Base-by-base conservation (phyloP, 441 rosid species). In the Breynia disticha region DNA sequence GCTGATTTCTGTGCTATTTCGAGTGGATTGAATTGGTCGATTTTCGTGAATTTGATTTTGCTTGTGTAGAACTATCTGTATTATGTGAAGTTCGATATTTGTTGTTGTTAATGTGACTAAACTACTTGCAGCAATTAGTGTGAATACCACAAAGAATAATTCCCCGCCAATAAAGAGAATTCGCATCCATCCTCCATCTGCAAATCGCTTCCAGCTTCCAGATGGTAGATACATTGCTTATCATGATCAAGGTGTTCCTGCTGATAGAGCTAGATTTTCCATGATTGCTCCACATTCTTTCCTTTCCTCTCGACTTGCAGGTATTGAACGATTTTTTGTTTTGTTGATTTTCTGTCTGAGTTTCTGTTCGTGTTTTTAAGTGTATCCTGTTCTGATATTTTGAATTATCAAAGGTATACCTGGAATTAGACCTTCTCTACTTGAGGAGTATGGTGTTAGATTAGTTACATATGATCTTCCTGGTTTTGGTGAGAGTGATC, bases 181-280 rank as follows among this genome's bases (percentile, higher is more conserved):
- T 71, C 74, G 68, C 13, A 28, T 78, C 55, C 95, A 93, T 76
- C 95, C 87, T 66, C 76, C 86, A 8, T 53, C 67, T 58, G 98
- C 95, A 21, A 67, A 56, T 39, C 84, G 75, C 16, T 59, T 81
- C 55, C 67, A 65, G 72, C 97, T 93, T 75, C 96, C 95, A 14
- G 97, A 93, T 77, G 99, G 97, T 52, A 84, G 99, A 71, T 66
- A 72, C 57, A 42, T 86, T 70, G 97, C 97, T 66, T 93, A 84
- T 78, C 67, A 62, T 6, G 95, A 81, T 57, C 64, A 52, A 3
- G 99, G 99, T 63, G 88, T 89, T 61, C 65, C 87, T 19, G 85
- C 83, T 3, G 70, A 72, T 35, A 83, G 73, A 75, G 96, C 97
- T 18, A 72, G 97, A 73, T 77, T 73, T 73, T 69, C 96, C 56